Evolutionary conservation across 805 yeast genomes (phyloP), one percentile per base, ranked within the genome.

Genomic region (Lachancea kluyveri): DNA sequence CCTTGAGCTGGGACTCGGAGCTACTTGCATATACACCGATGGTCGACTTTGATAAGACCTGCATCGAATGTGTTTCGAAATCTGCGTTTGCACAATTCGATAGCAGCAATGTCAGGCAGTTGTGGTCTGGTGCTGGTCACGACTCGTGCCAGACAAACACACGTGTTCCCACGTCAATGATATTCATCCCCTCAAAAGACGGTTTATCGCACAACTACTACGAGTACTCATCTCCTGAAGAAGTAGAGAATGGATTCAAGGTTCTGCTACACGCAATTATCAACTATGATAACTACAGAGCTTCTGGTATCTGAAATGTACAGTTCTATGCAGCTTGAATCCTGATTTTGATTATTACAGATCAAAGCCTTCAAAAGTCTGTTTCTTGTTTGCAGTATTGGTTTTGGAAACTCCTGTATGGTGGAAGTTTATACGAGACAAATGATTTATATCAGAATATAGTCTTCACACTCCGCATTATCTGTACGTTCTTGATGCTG

Each of bases 41-140:
- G 0, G 70, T 74, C 8, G 60, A 66, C 23, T 78, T 77, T 53
- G 60, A 74, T 43, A 46, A 62, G n/a, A 54, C 57, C 2, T 67
- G 77, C 44, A 59, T 72, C 33, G 45, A 56, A 1, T 64, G 75
- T 40, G 76, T 77, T 16, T 54, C 59, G 23, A 62, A 65, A 10
- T 60, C 79, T 10, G 75, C 83, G 0, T 37, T 43, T 10, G 70
- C 61, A 17, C 40, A 68, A 15, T 69, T 64, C 35, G 76, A 77
- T 2, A 52, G 56, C n/a, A 65, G 59, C 1, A 48, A 60, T 13
- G 52, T 60, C 8, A 54, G 62, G 21, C 64, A 59, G 19, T 74
- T 76, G 31, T 65, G 66, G 17, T 70, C 79, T 44, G 85, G 86
- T 17, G 83, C 85, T 4, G 84, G 81, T 8, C 86, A 78, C 42